Conservation (phyloP, 768 basidiomycete genomes). For the Calocybe indica region DNA sequence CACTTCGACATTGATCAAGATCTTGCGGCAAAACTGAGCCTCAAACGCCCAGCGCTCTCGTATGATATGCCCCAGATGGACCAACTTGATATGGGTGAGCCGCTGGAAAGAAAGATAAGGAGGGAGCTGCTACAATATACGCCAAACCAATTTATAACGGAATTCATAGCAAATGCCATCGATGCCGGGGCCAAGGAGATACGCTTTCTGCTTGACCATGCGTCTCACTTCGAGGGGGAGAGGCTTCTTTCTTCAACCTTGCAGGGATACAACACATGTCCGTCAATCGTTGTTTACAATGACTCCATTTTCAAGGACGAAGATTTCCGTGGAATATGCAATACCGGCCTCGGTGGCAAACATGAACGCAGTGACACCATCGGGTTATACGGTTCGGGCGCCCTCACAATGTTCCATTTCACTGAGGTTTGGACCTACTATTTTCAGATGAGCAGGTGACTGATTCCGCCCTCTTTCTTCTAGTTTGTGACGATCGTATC, state of each 20-base stretch:
- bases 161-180: conserved; percentile 49
- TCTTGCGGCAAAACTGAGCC: conserved; percentile 21
- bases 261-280: conserved; percentile 24
- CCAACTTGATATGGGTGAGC: conserved; percentile 37
- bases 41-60: conserved; percentile 29
- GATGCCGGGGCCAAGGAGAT: conserved; percentile 44
- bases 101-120: conserved; percentile 34
- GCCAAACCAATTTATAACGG: conserved; percentile 35
- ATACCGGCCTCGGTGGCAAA: conserved; percentile 42
- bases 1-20: conserved; percentile 25
- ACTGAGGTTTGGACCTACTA: conserved; percentile 31
- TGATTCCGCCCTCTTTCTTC: neutral
- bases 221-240: conserved; percentile 5
- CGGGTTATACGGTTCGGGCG: conserved; percentile 48
- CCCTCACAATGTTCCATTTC: conserved; percentile 47
- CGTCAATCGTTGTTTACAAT: conserved; percentile 41
- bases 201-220: conserved; percentile 29
- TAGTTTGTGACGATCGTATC: conserved; percentile 31
- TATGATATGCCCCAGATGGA: conserved; percentile 19
- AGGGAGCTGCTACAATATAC: conserved; percentile 36
- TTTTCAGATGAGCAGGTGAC: neutral
- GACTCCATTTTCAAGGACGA: conserved; percentile 30
- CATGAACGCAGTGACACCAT: conserved; percentile 28
- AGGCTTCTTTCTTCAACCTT: conserved; percentile 28
- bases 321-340: conserved; percentile 42